Evolutionary conservation across 2,329 filamentous ascomycete species (phyloP), one percentile per base, ranked within the genome.

Genomic region (Arthrobotrys iridis): DNA sequence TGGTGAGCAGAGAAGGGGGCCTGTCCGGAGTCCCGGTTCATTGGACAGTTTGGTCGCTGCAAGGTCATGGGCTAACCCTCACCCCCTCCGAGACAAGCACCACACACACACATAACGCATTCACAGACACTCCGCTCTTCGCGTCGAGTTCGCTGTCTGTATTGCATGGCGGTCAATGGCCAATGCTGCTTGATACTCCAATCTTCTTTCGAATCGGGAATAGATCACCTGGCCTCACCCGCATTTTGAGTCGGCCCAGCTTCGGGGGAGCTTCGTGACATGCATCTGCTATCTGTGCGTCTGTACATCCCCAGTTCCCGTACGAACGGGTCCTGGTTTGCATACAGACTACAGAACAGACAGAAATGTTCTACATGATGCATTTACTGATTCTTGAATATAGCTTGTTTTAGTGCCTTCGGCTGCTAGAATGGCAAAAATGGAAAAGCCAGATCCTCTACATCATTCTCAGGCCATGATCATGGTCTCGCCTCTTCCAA

Each of bases 161-260:
- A n/a, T 20, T 15, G 28, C n/a, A 41, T 46, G 15, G 22, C 10
- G 22, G 43, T 46, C 10, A 8, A 8, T 7, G 11, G 13, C 11
- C 43, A 22, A 18, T 55, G 20, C 45, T 24, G 28, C 18, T 35
- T 41, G 55, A 45, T n/a, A 40, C 48, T 22, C 62, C 68, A 74
- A 57, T 46, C 33, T 63, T 59, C 33, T 58, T 33, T 64, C 65
- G 55, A 62, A 74, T 74, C 62, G 70, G 70, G 70, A 62, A 74
- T 20, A 40, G 70, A 74, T 74, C 70, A 74, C 70, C 70, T 74
- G 70, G 62, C 55, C 15, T 26, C 24, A 50, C 52, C 30, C 13
- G 33, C 18, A 48, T 35, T 48, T 60, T 37, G 48, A 48, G 45
- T 63, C 57, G 33, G 18, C 18, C 15, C 11, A 50, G 35, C 41